Percentiles rank a stretch among this genome's conserved stretches.
Conservation (phyloP, 2,329 filamentous ascomycete genomes). For the Aspergillus clavatus region DNA sequence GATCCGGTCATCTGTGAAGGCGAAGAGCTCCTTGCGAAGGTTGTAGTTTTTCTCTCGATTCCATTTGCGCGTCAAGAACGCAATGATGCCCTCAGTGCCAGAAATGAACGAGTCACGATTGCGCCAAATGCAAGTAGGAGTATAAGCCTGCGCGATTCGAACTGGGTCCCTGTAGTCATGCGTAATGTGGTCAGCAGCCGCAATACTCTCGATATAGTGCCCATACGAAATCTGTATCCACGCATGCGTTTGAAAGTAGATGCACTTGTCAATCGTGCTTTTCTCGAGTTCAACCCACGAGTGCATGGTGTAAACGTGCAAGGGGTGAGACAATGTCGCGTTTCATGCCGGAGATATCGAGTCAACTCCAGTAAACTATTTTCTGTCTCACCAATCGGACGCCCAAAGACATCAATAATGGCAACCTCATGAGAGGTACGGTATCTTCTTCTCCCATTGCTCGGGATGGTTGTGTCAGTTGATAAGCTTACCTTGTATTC, state of each 20-base stretch:
- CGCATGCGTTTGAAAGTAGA: not conserved
- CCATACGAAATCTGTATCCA: not conserved
- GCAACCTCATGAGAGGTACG: not conserved
- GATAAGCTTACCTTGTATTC: conserved; percentile 63
- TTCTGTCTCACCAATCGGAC: too few species aligned
- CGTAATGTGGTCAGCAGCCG: conserved; percentile 1
- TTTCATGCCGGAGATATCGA: too few species aligned
- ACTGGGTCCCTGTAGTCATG: conserved; percentile 53
- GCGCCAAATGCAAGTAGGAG: conserved; percentile 71
- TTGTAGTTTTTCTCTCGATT: conserved; percentile 64
- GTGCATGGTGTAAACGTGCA: too few species aligned
- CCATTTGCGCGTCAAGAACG: conserved; percentile 71
- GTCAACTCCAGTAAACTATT: not conserved
- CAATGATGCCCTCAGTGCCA: conserved; percentile 63
- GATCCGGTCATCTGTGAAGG: conserved; percentile 69
- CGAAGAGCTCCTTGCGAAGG: conserved; percentile 78
- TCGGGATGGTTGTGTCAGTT: not conserved
- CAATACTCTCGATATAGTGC: not conserved
- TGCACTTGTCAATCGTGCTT: too few species aligned
- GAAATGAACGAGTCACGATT: conserved; percentile 67
- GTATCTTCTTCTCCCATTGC: not conserved
- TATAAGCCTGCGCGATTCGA: conserved; percentile 67
- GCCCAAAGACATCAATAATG: too few species aligned
- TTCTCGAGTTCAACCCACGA: too few species aligned
- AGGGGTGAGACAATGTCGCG: too few species aligned